phyloP scores from a whole-genome alignment of 148 eudicot species.

The Heliamphora exappendiculata region DNA sequence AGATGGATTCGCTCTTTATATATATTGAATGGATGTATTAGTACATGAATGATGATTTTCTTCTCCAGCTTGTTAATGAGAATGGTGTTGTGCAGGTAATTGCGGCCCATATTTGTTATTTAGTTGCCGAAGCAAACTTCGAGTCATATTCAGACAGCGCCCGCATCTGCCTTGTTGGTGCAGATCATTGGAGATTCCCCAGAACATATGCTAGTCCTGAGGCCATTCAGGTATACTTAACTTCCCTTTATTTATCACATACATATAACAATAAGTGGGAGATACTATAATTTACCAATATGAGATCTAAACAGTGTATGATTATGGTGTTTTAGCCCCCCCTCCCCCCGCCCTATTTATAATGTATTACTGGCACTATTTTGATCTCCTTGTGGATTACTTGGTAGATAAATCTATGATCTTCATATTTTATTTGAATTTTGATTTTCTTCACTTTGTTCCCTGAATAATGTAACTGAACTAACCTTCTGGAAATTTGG shows the following conservation, averaged over 20 bases:
- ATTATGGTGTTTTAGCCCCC: background rate
- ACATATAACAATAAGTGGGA: background rate
- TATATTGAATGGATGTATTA: too few relatives aligned
- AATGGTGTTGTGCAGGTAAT: slow-evolving; percentile 33
- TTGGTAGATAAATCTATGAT: background rate
- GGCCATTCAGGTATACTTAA: slow-evolving; percentile 64
- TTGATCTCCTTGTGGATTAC: background rate
- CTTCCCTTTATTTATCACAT: background rate
- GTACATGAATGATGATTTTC: background rate
- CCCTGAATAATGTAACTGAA: background rate
- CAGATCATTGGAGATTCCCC: slow-evolving; percentile 69
- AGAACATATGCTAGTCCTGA: slow-evolving; percentile 72
- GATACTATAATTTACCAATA: background rate
- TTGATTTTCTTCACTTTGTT: background rate
- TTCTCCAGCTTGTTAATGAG: background rate
- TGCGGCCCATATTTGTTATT: slow-evolving; percentile 78
- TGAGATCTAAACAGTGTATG: background rate
- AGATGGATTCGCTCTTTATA: too few relatives aligned
- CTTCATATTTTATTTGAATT: background rate
- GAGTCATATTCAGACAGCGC: slow-evolving; percentile 71
- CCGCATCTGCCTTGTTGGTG: slow-evolving; percentile 74
- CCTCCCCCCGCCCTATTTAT: rapidly evolving
- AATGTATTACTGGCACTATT: background rate
- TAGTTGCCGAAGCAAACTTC: slow-evolving; percentile 69
- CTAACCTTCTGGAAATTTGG: slow-evolving; percentile 25